A percentile compares a stretch with the other conserved stretches of the same genome.
Evolutionary conservation across 208 protist species (phyloP).

Genomic region (Wallacemonas rigidus): DNA sequence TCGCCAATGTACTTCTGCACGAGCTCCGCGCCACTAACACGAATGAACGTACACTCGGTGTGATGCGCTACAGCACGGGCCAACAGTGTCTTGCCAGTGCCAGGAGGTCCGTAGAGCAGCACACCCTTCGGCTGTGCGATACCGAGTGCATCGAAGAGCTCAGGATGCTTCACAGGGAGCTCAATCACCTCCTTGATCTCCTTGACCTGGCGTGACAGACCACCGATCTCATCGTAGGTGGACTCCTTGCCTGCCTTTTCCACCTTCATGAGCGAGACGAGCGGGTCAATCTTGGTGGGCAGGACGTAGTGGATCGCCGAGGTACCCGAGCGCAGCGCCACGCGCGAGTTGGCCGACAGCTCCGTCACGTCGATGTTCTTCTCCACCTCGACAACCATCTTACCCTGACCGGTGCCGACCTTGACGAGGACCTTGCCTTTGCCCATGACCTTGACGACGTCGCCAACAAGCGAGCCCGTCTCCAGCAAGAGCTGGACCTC

Average conservation of each 20-base stretch:
- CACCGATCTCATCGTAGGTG: slow-evolving; percentile 99
- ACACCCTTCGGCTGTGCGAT: slow-evolving; percentile 99
- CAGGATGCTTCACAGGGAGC: slow-evolving; percentile 96
- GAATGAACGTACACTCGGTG: slow-evolving; percentile 98
- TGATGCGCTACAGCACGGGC: slow-evolving; percentile 99
- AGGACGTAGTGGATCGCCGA: slow-evolving; percentile 98
- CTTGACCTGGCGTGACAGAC: slow-evolving; percentile 99
- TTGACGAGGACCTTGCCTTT: slow-evolving; percentile 99
- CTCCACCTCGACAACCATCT: slow-evolving; percentile 99
- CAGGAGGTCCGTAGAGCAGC: slow-evolving; percentile 98
- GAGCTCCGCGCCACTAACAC: slow-evolving; percentile 99
- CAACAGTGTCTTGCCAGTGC: slow-evolving; percentile 98
- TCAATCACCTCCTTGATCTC: slow-evolving; percentile 91
- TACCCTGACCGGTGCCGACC: slow-evolving; percentile 93
- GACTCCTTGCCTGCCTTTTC: slow-evolving; percentile 99
- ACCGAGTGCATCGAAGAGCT: slow-evolving; percentile 99
- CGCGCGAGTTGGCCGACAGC: slow-evolving; percentile 95
- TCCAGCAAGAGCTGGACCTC: slow-evolving; percentile 98
- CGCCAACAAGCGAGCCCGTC: slow-evolving; percentile 97
- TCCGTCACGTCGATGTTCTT: slow-evolving; percentile 94
- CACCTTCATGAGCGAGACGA: slow-evolving; percentile 99
- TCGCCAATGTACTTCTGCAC: slow-evolving; percentile 99
- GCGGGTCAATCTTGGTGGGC: slow-evolving; percentile 98
- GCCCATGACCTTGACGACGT: slow-evolving; percentile 99
- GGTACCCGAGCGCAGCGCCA: slow-evolving; percentile 97